Percentiles rank a stretch among this genome's conserved stretches.
phyloP scores from a whole-genome alignment of 768 basidiomycete species.

The Lactarius sp. region DNA sequence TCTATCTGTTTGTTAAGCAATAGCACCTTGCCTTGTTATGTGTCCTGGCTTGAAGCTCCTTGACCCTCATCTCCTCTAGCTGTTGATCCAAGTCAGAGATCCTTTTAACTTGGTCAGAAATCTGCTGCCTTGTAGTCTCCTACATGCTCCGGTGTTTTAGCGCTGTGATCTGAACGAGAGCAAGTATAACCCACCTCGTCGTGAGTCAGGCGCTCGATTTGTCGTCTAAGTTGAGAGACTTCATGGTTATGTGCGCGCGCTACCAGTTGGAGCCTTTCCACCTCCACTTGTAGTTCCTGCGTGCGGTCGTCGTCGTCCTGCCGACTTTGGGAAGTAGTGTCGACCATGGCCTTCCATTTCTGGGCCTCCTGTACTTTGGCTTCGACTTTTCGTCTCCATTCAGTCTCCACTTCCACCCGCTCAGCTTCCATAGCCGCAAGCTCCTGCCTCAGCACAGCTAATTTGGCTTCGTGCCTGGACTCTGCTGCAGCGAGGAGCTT shows the following conservation, averaged over 20 bases:
- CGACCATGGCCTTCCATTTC: slow-evolving; percentile 55
- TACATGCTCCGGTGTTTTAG: slow-evolving; percentile 27
- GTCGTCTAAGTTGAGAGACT: slow-evolving; percentile 49
- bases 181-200: slow-evolving; percentile 54
- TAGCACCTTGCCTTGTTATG: slow-evolving; percentile 65
- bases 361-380: slow-evolving; percentile 79
- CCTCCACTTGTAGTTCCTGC: slow-evolving; percentile 48
- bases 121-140: slow-evolving; percentile 42
- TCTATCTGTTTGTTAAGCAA: not conserved
- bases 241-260: slow-evolving; percentile 46
- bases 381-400: slow-evolving; percentile 80
- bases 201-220: slow-evolving; percentile 47
- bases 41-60: slow-evolving; percentile 63
- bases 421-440: slow-evolving; percentile 71
- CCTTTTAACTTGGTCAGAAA: slow-evolving; percentile 46
- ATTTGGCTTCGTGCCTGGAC: slow-evolving; percentile 67
- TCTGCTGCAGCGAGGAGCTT: slow-evolving; percentile 70
- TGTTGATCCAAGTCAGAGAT: slow-evolving; percentile 55
- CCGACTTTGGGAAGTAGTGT: slow-evolving; percentile 50
- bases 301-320: slow-evolving; percentile 55
- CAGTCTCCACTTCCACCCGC: slow-evolving; percentile 79
- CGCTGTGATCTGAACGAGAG: not conserved
- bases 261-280: slow-evolving; percentile 48
- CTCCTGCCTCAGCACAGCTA: slow-evolving; percentile 65
- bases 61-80: slow-evolving; percentile 65